Evolutionary conservation across 139 green algal genomes (phyloP).

Genomic region (Coccomyxa sp.): DNA sequence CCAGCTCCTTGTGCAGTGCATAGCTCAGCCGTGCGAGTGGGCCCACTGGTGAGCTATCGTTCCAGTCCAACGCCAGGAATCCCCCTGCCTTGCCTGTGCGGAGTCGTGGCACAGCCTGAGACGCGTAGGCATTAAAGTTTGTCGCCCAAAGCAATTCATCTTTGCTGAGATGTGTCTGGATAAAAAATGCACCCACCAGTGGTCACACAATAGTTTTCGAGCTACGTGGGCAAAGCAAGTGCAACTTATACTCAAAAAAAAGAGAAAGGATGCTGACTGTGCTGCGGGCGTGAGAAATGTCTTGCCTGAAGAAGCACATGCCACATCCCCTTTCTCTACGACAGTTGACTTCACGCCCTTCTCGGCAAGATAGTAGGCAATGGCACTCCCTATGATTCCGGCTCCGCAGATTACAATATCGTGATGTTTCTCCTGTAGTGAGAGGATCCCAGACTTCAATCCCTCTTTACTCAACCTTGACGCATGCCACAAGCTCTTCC

Average conservation of each 20-base stretch:
- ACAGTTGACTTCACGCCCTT: slow-evolving; percentile 43
- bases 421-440: not conserved
- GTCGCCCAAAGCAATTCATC: too few relatives aligned
- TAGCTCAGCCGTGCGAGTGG: slow-evolving; percentile 56
- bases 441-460: too few relatives aligned
- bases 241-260: too few relatives aligned
- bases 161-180: too few relatives aligned
- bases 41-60: slow-evolving; percentile 32
- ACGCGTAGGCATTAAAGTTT: not conserved
- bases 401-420: slow-evolving; percentile 63
- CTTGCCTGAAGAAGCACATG: slow-evolving; percentile 60
- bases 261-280: too few relatives aligned
- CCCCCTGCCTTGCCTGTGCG: slow-evolving; percentile 59
- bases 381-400: slow-evolving; percentile 67
- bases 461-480: too few relatives aligned
- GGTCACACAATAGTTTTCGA: too few relatives aligned
- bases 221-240: too few relatives aligned
- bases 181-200: too few relatives aligned
- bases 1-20: slow-evolving; percentile 59
- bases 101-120: not conserved
- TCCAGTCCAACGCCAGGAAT: slow-evolving; percentile 79
- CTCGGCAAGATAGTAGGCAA: slow-evolving; percentile 63
- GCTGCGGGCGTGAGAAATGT: too few relatives aligned
- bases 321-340: slow-evolving; percentile 51
- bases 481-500: too few relatives aligned